Evolutionary conservation across 176 grass and related monocot species (phyloP).

Genomic region (barley (Hordeum vulgare)): DNA sequence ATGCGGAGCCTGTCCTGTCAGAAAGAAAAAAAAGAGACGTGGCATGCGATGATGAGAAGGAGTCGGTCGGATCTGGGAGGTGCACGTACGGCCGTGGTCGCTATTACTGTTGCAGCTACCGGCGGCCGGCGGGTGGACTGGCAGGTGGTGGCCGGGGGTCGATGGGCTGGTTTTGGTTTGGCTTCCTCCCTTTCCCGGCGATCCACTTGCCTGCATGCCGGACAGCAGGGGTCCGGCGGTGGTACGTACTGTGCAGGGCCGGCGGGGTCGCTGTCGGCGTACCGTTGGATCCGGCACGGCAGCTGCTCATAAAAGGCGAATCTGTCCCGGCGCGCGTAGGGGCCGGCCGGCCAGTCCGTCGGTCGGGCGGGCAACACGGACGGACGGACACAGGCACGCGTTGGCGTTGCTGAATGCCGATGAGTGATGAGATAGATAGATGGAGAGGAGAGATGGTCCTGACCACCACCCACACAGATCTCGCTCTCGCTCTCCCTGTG

Average conservation of each 20-base stretch:
- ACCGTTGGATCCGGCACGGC: constrained; percentile 27
- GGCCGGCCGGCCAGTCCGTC: background rate
- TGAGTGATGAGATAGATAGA: too few relatives aligned
- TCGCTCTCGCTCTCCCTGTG: background rate
- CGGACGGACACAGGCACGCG: background rate
- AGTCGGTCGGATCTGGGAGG: background rate
- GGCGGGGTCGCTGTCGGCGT: constrained; percentile 6
- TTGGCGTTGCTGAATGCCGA: background rate
- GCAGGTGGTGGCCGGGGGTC: background rate
- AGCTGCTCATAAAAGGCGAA: constrained; percentile 15
- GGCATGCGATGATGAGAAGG: background rate
- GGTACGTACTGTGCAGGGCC: constrained; percentile 3
- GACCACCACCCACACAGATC: background rate
- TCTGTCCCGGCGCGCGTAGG: background rate
- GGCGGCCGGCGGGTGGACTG: background rate
- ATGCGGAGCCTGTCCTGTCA: background rate
- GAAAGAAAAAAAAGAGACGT: too few relatives aligned
- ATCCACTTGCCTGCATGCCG: constrained; percentile 16
- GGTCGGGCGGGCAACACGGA: background rate
- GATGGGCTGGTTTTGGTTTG: background rate
- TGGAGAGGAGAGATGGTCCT: constrained; percentile 30
- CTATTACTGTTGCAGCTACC: background rate
- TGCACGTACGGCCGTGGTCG: background rate
- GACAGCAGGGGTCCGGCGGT: constrained; percentile 6
- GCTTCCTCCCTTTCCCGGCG: background rate